phyloP scores from a whole-genome alignment of 495 filamentous ascomycete genomes.

The Barbatosphaeria neglecta region DNA sequence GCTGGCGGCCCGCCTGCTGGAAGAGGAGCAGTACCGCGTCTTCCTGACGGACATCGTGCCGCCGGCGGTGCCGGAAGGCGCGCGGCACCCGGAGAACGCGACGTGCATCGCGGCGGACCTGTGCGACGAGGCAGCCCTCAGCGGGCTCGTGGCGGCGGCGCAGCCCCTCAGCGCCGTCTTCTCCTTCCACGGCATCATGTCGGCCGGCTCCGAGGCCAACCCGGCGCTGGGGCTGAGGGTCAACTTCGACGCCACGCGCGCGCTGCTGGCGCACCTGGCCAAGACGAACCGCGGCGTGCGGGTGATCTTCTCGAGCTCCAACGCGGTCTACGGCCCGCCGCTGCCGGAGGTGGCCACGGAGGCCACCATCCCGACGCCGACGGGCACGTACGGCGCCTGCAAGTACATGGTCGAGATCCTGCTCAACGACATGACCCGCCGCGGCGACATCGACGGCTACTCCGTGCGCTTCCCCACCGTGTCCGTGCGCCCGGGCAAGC shows the following conservation, averaged over 20 bases:
- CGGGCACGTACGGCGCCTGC: constrained; percentile 64
- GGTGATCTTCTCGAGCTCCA: constrained; percentile 47
- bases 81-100: constrained; percentile 39
- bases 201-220: constrained; percentile 60
- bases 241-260: constrained; percentile 61
- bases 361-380: constrained; percentile 49
- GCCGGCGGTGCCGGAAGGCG: constrained; percentile 40
- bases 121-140: constrained; percentile 35
- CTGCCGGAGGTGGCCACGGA: constrained; percentile 22
- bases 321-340: constrained; percentile 29
- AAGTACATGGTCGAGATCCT: constrained; percentile 66
- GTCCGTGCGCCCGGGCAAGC: constrained; percentile 59
- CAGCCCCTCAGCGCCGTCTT: constrained; percentile 52
- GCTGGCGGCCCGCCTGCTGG: constrained; percentile 50
- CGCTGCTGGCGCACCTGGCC: constrained; percentile 51
- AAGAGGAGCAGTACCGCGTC: constrained; percentile 42
- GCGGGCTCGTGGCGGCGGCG: constrained; percentile 31
- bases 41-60: constrained; percentile 54
- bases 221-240: constrained; percentile 61
- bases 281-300: constrained; percentile 45
- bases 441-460: constrained; percentile 55
- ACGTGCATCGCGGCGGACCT: constrained; percentile 53
- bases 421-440: constrained; percentile 65
- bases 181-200: constrained; percentile 83
- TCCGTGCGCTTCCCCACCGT: constrained; percentile 65